phyloP scores from a whole-genome alignment of 306 rosid genomes.

The Lathyrus tuberosus region DNA sequence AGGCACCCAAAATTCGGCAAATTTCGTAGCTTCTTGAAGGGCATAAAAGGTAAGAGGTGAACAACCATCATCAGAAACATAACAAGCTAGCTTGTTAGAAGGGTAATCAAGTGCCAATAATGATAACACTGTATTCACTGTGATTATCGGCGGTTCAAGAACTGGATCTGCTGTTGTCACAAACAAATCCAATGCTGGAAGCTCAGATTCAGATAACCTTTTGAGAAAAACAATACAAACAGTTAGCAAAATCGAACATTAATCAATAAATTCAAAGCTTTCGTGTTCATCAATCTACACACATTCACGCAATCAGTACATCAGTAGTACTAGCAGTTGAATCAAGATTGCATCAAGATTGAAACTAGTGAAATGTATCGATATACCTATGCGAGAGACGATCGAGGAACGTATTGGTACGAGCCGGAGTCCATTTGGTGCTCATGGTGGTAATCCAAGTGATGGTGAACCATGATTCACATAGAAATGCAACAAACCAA shows the following conservation, averaged over 20 bases:
- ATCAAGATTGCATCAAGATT: not conserved
- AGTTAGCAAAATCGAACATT: not conserved
- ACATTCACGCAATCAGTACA: too few relatives aligned
- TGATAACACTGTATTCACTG: constrained; percentile 68
- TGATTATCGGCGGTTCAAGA: constrained; percentile 72
- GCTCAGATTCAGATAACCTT: constrained; percentile 52
- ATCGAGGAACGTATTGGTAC: constrained; percentile 44
- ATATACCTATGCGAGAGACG: constrained; percentile 52
- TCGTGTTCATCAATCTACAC: too few relatives aligned
- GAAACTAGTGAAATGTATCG: not conserved
- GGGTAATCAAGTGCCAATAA: constrained; percentile 79
- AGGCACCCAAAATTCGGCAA: constrained; percentile 69
- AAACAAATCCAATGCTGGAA: constrained; percentile 71
- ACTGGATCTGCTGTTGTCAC: constrained; percentile 73
- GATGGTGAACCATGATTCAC: constrained; percentile 68
- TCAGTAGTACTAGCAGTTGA: too few relatives aligned
- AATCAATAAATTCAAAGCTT: not conserved
- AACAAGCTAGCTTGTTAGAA: constrained; percentile 68
- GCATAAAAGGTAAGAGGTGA: constrained; percentile 55
- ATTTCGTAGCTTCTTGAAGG: constrained; percentile 56
- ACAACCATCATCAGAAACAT: constrained; percentile 82
- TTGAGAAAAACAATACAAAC: not conserved
- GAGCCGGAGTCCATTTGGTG: constrained; percentile 59
- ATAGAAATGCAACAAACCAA: constrained; percentile 59
- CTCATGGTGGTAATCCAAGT: constrained; percentile 42